Percentiles rank a stretch among this genome's conserved stretches.
Evolutionary conservation across 2,329 filamentous ascomycete species (phyloP).

Genomic region (Diplodia intermedia): DNA sequence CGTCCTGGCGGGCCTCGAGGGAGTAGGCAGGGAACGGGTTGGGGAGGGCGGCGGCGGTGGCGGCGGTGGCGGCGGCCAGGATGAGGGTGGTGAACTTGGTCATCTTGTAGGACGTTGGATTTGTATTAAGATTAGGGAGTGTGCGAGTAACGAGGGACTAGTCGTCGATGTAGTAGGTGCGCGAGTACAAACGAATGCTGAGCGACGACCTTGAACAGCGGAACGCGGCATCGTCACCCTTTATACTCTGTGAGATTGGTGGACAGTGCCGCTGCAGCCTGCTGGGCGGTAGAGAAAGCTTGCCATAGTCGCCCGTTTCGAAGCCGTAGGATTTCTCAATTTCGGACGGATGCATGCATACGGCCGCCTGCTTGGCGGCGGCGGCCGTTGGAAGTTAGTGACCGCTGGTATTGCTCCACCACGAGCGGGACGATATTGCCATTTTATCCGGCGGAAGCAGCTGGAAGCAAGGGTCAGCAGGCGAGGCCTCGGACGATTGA

Average conservation of each 20-base stretch:
- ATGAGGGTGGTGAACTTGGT: slow-evolving; percentile 15
- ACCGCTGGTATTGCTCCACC: not conserved
- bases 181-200: slow-evolving; percentile 6
- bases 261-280: slow-evolving; percentile 19
- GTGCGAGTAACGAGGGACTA: not conserved
- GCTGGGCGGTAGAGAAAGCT: not conserved
- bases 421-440: not conserved
- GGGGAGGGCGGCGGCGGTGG: slow-evolving; percentile 10
- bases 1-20: slow-evolving; percentile 5
- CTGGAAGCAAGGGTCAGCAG: not conserved
- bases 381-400: slow-evolving; percentile 6
- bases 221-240: not conserved
- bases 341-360: slow-evolving; percentile 14
- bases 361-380: slow-evolving; percentile 6
- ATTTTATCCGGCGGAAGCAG: not conserved
- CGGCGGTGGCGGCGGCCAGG: slow-evolving; percentile 11
- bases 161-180: not conserved
- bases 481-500: not conserved
- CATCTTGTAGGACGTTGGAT: not conserved
- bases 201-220: not conserved
- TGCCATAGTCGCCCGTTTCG: not conserved
- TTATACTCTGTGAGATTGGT: not conserved
- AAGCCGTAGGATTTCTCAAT: slow-evolving; percentile 18
- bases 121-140: not conserved
- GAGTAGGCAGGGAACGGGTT: slow-evolving; percentile 21